Evolutionary conservation across 257 asterid genomes (phyloP).

Genomic region (Solanum bukasovii): DNA sequence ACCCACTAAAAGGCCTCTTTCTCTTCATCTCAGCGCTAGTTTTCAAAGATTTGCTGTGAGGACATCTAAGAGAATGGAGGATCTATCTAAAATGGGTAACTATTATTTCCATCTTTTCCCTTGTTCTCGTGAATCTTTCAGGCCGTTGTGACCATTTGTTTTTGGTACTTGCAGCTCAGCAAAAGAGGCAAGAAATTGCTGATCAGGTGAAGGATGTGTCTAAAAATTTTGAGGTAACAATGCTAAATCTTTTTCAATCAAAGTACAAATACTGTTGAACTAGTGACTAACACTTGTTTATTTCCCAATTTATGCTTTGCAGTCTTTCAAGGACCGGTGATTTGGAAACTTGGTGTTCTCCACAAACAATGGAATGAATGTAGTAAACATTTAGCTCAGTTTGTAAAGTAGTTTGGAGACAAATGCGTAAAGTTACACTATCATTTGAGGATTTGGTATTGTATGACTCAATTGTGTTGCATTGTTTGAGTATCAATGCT

Average conservation of each 20-base stretch:
- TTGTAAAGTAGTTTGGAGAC: not conserved
- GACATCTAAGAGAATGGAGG: constrained; percentile 56
- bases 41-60: constrained; percentile 91
- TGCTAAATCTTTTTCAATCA: not conserved
- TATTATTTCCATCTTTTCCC: not conserved
- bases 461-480: not conserved
- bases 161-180: constrained; percentile 40
- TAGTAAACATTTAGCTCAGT: not conserved
- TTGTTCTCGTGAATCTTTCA: not conserved
- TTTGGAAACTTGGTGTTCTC: not conserved
- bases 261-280: not conserved
- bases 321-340: not conserved
- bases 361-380: not conserved
- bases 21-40: constrained; percentile 21
- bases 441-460: not conserved
- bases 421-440: not conserved
- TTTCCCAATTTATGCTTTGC: not conserved
- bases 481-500: not conserved
- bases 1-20: not conserved
- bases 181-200: constrained; percentile 49
- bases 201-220: constrained; percentile 51
- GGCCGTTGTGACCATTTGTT: not conserved
- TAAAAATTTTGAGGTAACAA: constrained; percentile 16
- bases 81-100: constrained; percentile 40
- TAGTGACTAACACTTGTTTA: not conserved